Evolutionary conservation across 257 asterid genomes (phyloP).

Genomic region (Solanum pinnatisectum): DNA sequence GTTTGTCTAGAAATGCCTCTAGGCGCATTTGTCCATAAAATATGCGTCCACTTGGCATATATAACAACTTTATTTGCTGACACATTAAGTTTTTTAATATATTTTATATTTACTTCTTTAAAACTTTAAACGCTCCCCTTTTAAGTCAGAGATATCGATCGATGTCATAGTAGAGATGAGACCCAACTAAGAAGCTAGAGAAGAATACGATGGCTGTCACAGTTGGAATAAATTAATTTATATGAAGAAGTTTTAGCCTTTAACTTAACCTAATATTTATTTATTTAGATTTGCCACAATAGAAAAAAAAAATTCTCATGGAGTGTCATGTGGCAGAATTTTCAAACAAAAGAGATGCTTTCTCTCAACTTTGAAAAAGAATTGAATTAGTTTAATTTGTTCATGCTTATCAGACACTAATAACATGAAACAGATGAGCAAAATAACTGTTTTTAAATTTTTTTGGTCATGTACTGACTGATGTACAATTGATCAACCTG

Average conservation of each 20-base stretch:
- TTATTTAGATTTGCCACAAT: background rate
- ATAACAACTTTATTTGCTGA: background rate
- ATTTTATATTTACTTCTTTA: too few relatives aligned
- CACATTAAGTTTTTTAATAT: too few relatives aligned
- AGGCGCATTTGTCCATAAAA: too few relatives aligned
- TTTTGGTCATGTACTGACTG: background rate
- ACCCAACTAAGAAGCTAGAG: background rate
- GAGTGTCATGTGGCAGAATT: background rate
- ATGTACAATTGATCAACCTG: background rate
- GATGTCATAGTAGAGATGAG: too few relatives aligned
- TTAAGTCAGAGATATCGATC: background rate
- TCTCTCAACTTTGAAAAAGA: background rate
- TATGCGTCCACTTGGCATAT: background rate
- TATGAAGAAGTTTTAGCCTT: too few relatives aligned
- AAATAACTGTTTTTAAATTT: background rate
- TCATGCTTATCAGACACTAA: background rate
- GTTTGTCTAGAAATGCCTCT: background rate
- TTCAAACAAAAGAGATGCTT: background rate
- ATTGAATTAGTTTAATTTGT: background rate
- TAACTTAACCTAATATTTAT: background rate
- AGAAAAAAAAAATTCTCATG: background rate
- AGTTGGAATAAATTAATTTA: too few relatives aligned
- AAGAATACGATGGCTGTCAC: background rate
- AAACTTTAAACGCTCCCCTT: too few relatives aligned
- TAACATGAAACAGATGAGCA: background rate